phyloP scores from a whole-genome alignment of 371 early-diverging fungal species.

The Blakeslea trispora region DNA sequence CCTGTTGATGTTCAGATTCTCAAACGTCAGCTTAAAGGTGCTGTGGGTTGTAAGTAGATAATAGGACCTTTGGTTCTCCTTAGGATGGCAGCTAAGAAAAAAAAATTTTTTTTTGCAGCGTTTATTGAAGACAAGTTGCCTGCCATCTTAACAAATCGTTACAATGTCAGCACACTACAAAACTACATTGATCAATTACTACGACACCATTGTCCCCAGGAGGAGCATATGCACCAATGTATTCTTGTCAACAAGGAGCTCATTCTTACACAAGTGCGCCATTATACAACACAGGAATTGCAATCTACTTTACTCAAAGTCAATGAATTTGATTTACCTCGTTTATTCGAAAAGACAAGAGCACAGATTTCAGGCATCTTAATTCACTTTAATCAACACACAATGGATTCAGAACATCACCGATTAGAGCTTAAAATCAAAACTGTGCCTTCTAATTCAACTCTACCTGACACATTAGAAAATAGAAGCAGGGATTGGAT shows the following conservation, averaged over 20 bases:
- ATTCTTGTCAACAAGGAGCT: conserved; percentile 12
- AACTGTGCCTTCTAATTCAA: background rate
- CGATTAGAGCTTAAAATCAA: conserved; percentile 20
- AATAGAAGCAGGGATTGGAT: no score
- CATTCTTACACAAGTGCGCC: conserved; percentile 10
- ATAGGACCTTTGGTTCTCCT: no score
- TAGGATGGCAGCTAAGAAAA: no score
- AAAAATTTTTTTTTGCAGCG: conserved; percentile 13
- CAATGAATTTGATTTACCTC: conserved; percentile 20
- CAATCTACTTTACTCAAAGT: conserved; percentile 9
- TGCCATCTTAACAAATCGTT: conserved; percentile 15
- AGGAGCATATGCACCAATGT: conserved; percentile 7
- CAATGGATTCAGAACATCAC: conserved; percentile 14
- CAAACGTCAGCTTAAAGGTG: conserved; percentile 26
- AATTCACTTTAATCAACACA: conserved; percentile 28
- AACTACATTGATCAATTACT: conserved; percentile 21
- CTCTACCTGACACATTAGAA: background rate
- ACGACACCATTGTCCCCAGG: conserved; percentile 12
- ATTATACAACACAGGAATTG: conserved; percentile 8
- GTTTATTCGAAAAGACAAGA: conserved; percentile 29
- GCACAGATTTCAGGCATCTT: conserved; percentile 32
- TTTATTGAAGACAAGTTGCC: conserved; percentile 31
- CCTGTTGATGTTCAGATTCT: conserved; percentile 29
- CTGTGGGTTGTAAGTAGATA: conserved; percentile 28
- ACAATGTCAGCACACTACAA: conserved; percentile 19